Percentiles rank a stretch among this genome's conserved stretches.
phyloP scores from a whole-genome alignment of 306 rosid genomes.

The Fragaria vesca region DNA sequence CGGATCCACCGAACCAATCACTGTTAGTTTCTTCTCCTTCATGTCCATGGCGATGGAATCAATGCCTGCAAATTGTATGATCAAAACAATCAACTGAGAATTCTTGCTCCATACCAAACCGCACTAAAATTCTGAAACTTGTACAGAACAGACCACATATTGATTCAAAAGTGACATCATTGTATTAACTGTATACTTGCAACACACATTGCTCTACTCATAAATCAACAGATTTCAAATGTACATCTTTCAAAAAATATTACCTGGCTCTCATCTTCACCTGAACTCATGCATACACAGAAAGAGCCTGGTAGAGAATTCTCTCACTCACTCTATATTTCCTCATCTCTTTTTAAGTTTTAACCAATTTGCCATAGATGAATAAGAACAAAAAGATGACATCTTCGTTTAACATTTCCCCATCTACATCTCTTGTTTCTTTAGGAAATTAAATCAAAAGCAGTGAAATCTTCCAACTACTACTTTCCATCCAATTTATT shows the following conservation, averaged over 20 bases:
- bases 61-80: conserved; percentile 51
- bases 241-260: not conserved
- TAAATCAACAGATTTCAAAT: not conserved
- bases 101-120: not conserved
- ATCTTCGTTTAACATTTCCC: not conserved
- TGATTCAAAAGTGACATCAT: not conserved
- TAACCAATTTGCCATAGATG: conserved; percentile 9
- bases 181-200: not conserved
- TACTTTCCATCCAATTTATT: conserved; percentile 3
- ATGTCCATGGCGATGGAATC: conserved; percentile 85
- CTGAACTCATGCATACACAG: not conserved
- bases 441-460: not conserved
- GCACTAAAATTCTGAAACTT: conserved; percentile 5
- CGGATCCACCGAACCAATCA: conserved; percentile 87
- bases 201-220: not conserved
- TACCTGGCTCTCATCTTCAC: not conserved
- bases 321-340: not conserved
- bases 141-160: not conserved
- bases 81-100: conserved; percentile 2
- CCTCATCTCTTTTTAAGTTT: not conserved
- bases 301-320: not conserved
- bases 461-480: conserved; percentile 8
- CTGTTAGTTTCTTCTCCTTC: conserved; percentile 83
- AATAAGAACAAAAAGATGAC: conserved; percentile 15
- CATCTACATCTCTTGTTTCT: not conserved